Evolutionary conservation across 2,329 filamentous ascomycete genomes (phyloP).

Genomic region (Helotiales sp.): DNA sequence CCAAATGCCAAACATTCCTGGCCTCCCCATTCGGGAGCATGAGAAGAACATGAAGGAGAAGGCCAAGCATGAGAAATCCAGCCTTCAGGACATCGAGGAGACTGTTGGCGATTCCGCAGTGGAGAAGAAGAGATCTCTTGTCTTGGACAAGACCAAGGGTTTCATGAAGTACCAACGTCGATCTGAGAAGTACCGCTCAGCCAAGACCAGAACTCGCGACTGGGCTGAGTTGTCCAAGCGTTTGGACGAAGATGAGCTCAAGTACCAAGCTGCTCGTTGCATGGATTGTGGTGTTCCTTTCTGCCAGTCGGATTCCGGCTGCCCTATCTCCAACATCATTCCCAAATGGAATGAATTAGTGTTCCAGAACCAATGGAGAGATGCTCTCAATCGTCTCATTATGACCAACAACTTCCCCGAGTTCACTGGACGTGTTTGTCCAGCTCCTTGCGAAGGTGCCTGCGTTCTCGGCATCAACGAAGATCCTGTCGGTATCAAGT

Average conservation of each 20-base stretch:
- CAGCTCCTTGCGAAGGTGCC: conserved; percentile 93
- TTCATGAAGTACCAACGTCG: conserved; percentile 98
- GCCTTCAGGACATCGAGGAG: conserved; percentile 83
- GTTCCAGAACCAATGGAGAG: conserved; percentile 77
- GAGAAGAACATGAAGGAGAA: conserved; percentile 62
- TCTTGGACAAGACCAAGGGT: conserved; percentile 95
- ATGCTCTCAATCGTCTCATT: conserved; percentile 86
- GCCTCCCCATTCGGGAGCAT: conserved; percentile 61
- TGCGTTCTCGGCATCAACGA: conserved; percentile 97
- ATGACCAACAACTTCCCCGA: conserved; percentile 99
- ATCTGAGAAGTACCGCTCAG: conserved; percentile 88
- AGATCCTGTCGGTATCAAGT: conserved; percentile 97
- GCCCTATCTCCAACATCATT: conserved; percentile 96
- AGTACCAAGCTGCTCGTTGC: conserved; percentile 94
- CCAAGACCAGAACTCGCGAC: conserved; percentile 84
- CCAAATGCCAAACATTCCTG: conserved; percentile 76
- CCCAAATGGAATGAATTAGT: conserved; percentile 94
- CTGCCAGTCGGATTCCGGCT: conserved; percentile 95
- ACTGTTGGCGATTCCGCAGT: conserved; percentile 81
- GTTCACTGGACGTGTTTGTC: conserved; percentile 96
- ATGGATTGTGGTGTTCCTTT: conserved; percentile 99
- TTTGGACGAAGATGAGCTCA: conserved; percentile 91
- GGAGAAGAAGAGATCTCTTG: conserved; percentile 88
- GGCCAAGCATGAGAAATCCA: conserved; percentile 67
- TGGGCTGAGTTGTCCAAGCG: conserved; percentile 91